These are phyloP conservation scores for Gilbertella persicaria DNA, from an alignment of 371 early-diverging fungal species.

Conservation along the genomic window DNA sequence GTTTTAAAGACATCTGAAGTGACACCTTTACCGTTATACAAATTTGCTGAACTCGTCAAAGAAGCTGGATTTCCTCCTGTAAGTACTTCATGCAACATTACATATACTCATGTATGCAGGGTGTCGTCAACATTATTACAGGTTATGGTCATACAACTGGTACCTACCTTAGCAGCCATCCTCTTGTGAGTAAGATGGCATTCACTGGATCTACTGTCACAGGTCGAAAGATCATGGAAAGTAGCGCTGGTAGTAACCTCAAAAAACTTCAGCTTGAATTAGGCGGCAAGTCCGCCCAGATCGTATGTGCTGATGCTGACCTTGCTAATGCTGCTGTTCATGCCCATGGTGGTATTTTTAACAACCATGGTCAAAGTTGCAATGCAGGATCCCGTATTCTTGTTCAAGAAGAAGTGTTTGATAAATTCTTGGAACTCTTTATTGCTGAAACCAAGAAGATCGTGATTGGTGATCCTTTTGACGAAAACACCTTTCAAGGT, in stretches of 20 bases:
- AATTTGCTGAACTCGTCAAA: slow-evolving; percentile 47
- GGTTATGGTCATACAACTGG: slow-evolving; percentile 48
- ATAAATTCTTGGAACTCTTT: slow-evolving; percentile 65
- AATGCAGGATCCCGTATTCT: slow-evolving; percentile 83
- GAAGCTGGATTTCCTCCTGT: slow-evolving; percentile 53
- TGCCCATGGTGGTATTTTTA: slow-evolving; percentile 67
- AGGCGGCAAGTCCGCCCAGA: slow-evolving; percentile 90
- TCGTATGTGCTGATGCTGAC: slow-evolving; percentile 84
- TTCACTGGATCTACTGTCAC: slow-evolving; percentile 65
- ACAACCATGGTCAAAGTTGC: slow-evolving; percentile 87
- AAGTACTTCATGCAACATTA: slow-evolving; percentile 6
- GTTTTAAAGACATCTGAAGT: slow-evolving; percentile 46
- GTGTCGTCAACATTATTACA: slow-evolving; percentile 73
- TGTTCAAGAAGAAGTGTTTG: slow-evolving; percentile 74
- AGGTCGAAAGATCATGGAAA: slow-evolving; percentile 56
- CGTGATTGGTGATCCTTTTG: slow-evolving; percentile 63
- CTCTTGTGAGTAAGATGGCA: slow-evolving; percentile 56
- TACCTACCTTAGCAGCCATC: slow-evolving; percentile 35
- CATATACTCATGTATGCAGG: slow-evolving; percentile 23
- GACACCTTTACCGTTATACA: slow-evolving; percentile 55
- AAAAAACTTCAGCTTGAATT: slow-evolving; percentile 84
- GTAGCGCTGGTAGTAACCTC: slow-evolving; percentile 62
- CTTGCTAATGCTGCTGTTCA: slow-evolving; percentile 70
- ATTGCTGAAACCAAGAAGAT: slow-evolving; percentile 57
- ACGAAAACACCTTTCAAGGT: slow-evolving; percentile 61